Percentiles rank a stretch among this genome's conserved stretches.
These are phyloP conservation scores for Terfezia claveryi DNA, from an alignment of 495 filamentous ascomycete genomes.

Conservation along the genomic window DNA sequence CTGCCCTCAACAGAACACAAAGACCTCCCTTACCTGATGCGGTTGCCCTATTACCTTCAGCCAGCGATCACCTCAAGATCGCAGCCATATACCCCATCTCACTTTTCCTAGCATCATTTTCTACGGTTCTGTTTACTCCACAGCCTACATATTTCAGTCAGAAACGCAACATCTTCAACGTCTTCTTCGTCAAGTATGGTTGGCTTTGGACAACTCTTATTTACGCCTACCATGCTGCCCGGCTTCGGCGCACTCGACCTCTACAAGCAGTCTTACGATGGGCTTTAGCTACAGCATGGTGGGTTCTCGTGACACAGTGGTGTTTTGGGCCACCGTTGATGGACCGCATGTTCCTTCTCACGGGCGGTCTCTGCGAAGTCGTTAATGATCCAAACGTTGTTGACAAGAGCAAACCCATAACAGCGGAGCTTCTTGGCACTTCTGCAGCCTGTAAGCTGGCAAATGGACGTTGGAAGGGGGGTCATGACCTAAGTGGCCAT, in stretches of 20 bases:
- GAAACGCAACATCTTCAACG: conserved; percentile 78
- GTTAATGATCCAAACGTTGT: conserved; percentile 10
- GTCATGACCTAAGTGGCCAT: conserved; percentile 86
- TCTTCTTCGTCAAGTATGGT: conserved; percentile 78
- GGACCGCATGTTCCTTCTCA: conserved; percentile 60
- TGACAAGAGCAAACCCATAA: conserved; percentile 21
- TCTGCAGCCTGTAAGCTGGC: conserved; percentile 60
- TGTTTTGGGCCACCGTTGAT: conserved; percentile 81
- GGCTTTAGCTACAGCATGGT: conserved; percentile 45
- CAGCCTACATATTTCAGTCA: conserved; percentile 69
- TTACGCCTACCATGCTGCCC: conserved; percentile 29
- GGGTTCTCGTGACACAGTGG: conserved; percentile 79
- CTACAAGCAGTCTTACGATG: conserved; percentile 41
- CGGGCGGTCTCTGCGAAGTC: conserved; percentile 57
- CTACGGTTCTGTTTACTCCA: neutral
- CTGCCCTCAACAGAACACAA: no score
- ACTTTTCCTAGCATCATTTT: conserved; percentile 44
- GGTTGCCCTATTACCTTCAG: no score
- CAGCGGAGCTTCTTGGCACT: conserved; percentile 35
- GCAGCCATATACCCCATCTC: conserved; percentile 51
- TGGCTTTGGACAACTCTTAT: conserved; percentile 73
- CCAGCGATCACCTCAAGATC: conserved; percentile 22
- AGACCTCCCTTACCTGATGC: no score
- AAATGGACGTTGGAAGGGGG: conserved; percentile 68
- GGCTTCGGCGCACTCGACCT: conserved; percentile 18